phyloP scores from a whole-genome alignment of 257 asterid genomes.

The Nicotiana obtusifolia region DNA sequence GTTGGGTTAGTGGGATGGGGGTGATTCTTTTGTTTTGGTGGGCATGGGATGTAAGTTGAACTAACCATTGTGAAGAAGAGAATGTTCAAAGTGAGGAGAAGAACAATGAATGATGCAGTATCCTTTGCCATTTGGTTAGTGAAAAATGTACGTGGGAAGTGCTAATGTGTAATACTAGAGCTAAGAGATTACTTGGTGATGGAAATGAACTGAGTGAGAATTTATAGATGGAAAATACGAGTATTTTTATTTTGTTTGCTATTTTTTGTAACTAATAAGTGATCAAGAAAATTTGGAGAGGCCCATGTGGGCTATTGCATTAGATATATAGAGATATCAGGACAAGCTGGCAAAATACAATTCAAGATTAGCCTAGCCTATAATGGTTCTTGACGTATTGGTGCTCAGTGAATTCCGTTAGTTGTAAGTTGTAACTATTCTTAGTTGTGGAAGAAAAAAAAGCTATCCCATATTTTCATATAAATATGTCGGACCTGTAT shows the following conservation, averaged over 20 bases:
- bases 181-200: conserved; percentile 6
- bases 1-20: conserved; percentile 5
- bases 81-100: conserved; percentile 22
- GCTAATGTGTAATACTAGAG: neutral
- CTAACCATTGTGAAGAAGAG: conserved; percentile 26
- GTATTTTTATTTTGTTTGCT: neutral
- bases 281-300: neutral
- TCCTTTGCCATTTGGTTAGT: neutral
- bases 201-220: neutral
- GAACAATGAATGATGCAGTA: conserved; percentile 7
- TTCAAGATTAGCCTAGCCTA: neutral
- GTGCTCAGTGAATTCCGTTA: neutral
- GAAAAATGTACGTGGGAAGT: neutral
- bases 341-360: neutral
- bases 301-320: neutral
- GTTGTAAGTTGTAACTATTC: neutral
- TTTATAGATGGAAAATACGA: conserved; percentile 8
- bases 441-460: neutral
- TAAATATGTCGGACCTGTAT: neutral
- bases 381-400: neutral
- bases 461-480: neutral
- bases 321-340: neutral
- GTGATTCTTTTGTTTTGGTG: conserved; percentile 8
- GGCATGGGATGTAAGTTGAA: conserved; percentile 17
- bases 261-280: neutral